Conservation (phyloP, 1,139 yeast species). For the Magnusiomyces fungicola region DNA sequence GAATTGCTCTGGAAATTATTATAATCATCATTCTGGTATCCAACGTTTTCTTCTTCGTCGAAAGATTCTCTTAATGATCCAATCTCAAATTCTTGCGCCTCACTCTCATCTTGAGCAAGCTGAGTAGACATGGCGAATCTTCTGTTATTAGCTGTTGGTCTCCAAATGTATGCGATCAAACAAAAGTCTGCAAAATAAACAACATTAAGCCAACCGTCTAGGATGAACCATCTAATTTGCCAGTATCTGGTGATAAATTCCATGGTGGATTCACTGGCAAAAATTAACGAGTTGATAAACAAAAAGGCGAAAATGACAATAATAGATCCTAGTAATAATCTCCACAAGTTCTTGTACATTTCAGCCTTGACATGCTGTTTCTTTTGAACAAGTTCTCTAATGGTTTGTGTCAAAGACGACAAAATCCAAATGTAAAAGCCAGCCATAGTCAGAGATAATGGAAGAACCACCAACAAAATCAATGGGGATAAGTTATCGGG, state of each 20-base stretch:
- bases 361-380: conserved; percentile 86
- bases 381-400: conserved; percentile 66
- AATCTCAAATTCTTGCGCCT: conserved; percentile 47
- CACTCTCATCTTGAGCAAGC: conserved; percentile 73
- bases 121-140: conserved; percentile 94
- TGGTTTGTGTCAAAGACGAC: conserved; percentile 66
- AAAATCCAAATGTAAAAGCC: conserved; percentile 70
- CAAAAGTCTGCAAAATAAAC: conserved; percentile 79
- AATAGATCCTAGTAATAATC: conserved; percentile 62
- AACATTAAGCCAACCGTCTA: conserved; percentile 93
- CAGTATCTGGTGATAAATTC: conserved; percentile 82
- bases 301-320: conserved; percentile 56
- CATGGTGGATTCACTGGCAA: conserved; percentile 64
- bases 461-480: conserved; percentile 47
- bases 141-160: conserved; percentile 93
- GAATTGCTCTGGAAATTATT: conserved; percentile 12
- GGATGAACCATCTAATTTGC: conserved; percentile 82
- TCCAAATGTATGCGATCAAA: conserved; percentile 86
- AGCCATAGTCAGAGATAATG: conserved; percentile 63
- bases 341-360: conserved; percentile 75
- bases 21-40: conserved; percentile 1
- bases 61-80: conserved; percentile 36
- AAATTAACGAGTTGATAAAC: conserved; percentile 60
- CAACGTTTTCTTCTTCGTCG: conserved; percentile 29
- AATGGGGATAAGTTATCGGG: conserved; percentile 42